Base-by-base conservation (phyloP, 1,284 basidiomycete genomes). In the Inonotus hispidus region DNA sequence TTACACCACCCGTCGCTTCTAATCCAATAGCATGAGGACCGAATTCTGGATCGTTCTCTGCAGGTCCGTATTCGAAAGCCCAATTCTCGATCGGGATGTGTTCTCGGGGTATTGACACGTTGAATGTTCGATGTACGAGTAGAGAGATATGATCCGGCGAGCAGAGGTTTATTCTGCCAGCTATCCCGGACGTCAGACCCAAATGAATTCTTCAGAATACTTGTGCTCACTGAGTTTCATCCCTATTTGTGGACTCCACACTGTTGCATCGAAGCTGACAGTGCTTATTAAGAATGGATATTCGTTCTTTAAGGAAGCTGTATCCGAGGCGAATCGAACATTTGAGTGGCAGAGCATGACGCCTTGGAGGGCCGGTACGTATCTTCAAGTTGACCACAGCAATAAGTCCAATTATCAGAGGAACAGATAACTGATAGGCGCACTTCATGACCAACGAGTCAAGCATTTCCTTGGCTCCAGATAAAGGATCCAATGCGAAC, bases 111-210 rank as follows among this genome's bases (percentile, higher is more conserved):
- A 99, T 98, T 7, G 94, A 95, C 14, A 94, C 93, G 73, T 99
- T 99, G 81, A 99, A 99, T 6, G 93, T 96, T 59, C 89, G 88
- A 69, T 97, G 93, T 3, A 98, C 81, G 57, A 99, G 88, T 11
- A 99, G 79, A 0, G 95, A 94, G 59, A 99, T 82, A 70, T 98
- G 96, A 63, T 96, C 95, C 0, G 96, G 95, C 1, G 95, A 97
- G 62, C 86, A 95, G 23, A 98, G 80, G 64, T 87, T 95, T 63
- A 98, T 85, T 63, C 85, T 89, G 5, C 95, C 96, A 60, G 83
- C 93, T 95, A 64, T 64, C 35, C 52, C 19, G 16, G n/a, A 29
- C 32, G 38, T 38, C 29, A 47, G 50, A 53, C 38, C 25, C 41
- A 25, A 41, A 23, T 38, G 23, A 16, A 11, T 8, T 21, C 23